Base-by-base conservation (phyloP, 768 basidiomycete species). In the Zangia roseola region DNA sequence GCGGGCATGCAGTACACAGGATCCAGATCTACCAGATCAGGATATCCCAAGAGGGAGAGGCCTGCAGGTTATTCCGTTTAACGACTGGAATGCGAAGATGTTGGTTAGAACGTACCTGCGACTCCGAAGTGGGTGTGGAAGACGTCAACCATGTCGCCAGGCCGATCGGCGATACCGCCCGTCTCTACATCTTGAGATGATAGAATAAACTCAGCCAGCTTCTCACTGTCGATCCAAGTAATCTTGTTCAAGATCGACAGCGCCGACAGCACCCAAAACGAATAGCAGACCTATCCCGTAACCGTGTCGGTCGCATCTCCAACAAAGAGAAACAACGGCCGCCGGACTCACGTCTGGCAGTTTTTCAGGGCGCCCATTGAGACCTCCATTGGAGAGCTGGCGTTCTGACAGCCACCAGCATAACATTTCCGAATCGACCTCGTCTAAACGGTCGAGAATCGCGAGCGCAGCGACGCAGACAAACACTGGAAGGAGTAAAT, bases 281-380 rank as follows among this genome's bases (percentile, higher is more conserved):
- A 92, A 69, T 99, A 99, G 71, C 97, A 99, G 16, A 97, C 60
- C 60, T 61, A n/a, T 50, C n/a, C 5, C 8, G 4, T 4, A 2
- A 25, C 4, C 30, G 8, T 39, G 31, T 44, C 40, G 43, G 23
- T 36, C 20, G 14, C 21, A 23, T 21, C 12, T 9, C 1, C n/a
- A 13, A 16, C 16, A 21, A 10, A 2, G 16, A 26, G 6, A 37
- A 25, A 26, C 0, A 20, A 23, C 14, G 43, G 34, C 9, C 1
- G n/a, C 8, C n/a, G 10, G 7, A 75, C 84, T 58, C 57, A 95
- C 97, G 63, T 98, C 95, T 70, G 94, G 91, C 28, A 98, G 74
- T 70, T 99, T 99, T 65, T 99, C 92, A 10, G 97, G 97, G n/a
- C 97, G 77, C 0, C 95, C 97, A 57, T 98, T 98, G 50, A 99